phyloP scores from a whole-genome alignment of 768 basidiomycete genomes.

The Lyophyllum atratum region DNA sequence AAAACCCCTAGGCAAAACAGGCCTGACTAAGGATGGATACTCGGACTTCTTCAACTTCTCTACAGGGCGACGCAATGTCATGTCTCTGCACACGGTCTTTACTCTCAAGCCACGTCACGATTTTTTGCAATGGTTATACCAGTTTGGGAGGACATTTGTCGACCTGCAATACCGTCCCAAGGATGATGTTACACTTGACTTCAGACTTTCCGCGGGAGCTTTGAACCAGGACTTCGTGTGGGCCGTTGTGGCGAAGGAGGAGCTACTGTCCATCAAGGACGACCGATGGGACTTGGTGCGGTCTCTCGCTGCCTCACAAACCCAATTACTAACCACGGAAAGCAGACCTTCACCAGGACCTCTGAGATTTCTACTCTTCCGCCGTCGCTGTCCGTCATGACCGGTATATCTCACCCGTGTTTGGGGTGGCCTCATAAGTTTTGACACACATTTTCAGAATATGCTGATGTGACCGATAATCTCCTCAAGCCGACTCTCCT shows the following conservation, averaged over 20 bases:
- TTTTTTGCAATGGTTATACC: constrained; percentile 63
- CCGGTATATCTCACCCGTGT: constrained; percentile 43
- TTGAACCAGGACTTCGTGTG: constrained; percentile 73
- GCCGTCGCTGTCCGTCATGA: constrained; percentile 69
- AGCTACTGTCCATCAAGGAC: constrained; percentile 67
- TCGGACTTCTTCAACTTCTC: constrained; percentile 86
- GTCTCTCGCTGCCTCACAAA: constrained; percentile 12
- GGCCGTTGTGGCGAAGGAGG: constrained; percentile 81
- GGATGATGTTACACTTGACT: constrained; percentile 79
- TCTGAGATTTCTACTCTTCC: constrained; percentile 67
- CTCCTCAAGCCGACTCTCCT: constrained; percentile 65
- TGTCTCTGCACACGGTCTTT: constrained; percentile 80
- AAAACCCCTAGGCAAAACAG: constrained; percentile 51
- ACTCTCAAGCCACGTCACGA: constrained; percentile 85
- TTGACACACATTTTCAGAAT: constrained; percentile 50
- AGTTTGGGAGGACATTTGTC: constrained; percentile 61
- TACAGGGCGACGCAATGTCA: constrained; percentile 78
- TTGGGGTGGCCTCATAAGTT: constrained; percentile 1
- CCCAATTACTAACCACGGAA: background rate
- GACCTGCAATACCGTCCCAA: constrained; percentile 74
- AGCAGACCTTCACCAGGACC: constrained; percentile 81
- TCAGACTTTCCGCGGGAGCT: constrained; percentile 59
- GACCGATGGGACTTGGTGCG: constrained; percentile 86
- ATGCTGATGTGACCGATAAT: constrained; percentile 81
- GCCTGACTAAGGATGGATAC: constrained; percentile 66